phyloP scores from a whole-genome alignment of 2,329 filamentous ascomycete genomes.

The Tolypocladium nubicola region DNA sequence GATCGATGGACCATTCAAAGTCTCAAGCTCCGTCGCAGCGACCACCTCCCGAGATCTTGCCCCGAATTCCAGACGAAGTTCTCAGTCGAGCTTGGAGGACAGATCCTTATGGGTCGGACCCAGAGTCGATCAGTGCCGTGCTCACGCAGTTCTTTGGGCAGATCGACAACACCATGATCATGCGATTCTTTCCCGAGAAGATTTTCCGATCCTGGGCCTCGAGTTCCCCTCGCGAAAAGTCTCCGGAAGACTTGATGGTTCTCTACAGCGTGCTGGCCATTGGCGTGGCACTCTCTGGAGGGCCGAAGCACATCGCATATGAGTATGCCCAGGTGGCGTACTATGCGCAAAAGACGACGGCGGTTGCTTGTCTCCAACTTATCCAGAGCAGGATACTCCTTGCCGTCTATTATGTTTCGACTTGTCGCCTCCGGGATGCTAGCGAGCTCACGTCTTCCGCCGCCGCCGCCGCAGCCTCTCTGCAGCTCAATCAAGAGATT shows the following conservation, averaged over 20 bases:
- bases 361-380: constrained; percentile 39
- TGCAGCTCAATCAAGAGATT: constrained; percentile 55
- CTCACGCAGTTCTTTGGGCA: constrained; percentile 31
- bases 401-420: constrained; percentile 54
- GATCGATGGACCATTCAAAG: constrained; percentile 26
- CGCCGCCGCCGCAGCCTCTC: constrained; percentile 44
- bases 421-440: constrained; percentile 46
- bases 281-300: constrained; percentile 27
- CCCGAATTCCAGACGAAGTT: constrained; percentile 38
- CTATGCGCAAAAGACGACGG: constrained; percentile 33
- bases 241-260: constrained; percentile 33
- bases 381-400: constrained; percentile 59
- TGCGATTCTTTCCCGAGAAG: constrained; percentile 30
- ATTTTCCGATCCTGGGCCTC: constrained; percentile 27
- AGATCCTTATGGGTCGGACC: constrained; percentile 35
- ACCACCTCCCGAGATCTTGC: constrained; percentile 24
- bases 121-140: constrained; percentile 26
- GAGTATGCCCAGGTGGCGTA: constrained; percentile 42
- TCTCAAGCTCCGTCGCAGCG: constrained; percentile 25
- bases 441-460: constrained; percentile 56
- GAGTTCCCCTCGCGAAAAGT: constrained; percentile 23
- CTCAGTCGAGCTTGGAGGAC: constrained; percentile 38
- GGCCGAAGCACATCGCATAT: constrained; percentile 23
- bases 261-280: constrained; percentile 32
- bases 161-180: constrained; percentile 28